Conservation (phyloP, 495 filamentous ascomycete genomes). For the Penicillium argentinense region DNA sequence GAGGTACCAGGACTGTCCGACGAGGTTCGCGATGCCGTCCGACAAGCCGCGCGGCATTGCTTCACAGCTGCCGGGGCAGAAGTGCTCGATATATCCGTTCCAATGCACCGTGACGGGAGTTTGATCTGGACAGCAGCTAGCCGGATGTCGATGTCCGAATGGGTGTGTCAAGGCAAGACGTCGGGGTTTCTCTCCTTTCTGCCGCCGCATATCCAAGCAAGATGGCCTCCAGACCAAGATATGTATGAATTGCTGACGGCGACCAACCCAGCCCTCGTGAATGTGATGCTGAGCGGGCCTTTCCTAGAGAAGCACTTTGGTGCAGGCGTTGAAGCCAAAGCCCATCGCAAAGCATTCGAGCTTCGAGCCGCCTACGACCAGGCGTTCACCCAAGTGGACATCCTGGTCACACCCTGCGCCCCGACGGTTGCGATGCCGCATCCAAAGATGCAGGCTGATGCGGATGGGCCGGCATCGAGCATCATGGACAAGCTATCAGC, state of each 20-base stretch:
- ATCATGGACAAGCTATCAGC: conserved; percentile 32
- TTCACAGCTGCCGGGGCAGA: conserved; percentile 48
- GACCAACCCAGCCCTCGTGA: conserved; percentile 32
- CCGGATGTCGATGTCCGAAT: conserved; percentile 33
- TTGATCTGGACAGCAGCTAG: conserved; percentile 49
- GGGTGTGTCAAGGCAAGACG: conserved; percentile 28
- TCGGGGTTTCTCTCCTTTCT: conserved; percentile 27
- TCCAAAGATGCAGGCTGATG: conserved; percentile 13
- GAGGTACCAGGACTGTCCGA: conserved; percentile 37
- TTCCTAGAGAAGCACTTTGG: conserved; percentile 25
- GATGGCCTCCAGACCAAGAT: conserved; percentile 28
- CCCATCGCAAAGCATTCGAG: conserved; percentile 40
- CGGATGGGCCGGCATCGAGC: conserved; percentile 3
- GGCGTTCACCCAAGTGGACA: conserved; percentile 41
- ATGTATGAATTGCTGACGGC: conserved; percentile 33
- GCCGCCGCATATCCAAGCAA: conserved; percentile 19
- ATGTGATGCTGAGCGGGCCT: conserved; percentile 30
- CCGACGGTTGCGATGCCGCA: conserved; percentile 40
- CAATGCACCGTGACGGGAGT: conserved; percentile 43
- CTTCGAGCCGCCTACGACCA: conserved; percentile 46
- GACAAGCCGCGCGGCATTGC: conserved; percentile 33
- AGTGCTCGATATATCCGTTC: conserved; percentile 51
- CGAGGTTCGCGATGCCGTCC: conserved; percentile 40
- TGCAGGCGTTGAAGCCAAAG: conserved; percentile 35
- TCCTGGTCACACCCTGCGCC: conserved; percentile 46